Evolutionary conservation across 2,329 filamentous ascomycete genomes (phyloP).

Genomic region (Neofusicoccum kwambonambiense): DNA sequence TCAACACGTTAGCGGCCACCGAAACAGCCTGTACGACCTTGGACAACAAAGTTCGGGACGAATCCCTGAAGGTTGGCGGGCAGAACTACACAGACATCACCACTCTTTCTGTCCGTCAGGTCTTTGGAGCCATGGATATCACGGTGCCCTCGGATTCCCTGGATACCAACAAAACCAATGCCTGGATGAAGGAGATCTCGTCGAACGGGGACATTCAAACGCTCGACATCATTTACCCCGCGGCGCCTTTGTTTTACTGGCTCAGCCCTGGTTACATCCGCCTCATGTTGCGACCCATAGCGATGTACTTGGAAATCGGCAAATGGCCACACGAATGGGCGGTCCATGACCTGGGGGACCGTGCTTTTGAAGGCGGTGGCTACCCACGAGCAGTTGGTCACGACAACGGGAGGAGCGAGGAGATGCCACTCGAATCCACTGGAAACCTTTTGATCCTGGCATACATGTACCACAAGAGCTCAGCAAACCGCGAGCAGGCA

Average conservation of each 20-base stretch:
- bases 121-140: constrained; percentile 42
- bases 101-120: constrained; percentile 41
- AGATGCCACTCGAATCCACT: constrained; percentile 44
- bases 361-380: constrained; percentile 13
- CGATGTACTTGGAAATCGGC: constrained; percentile 42
- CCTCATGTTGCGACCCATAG: constrained; percentile 44
- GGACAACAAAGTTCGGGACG: constrained; percentile 31
- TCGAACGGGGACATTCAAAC: constrained; percentile 46
- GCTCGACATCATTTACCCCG: constrained; percentile 44
- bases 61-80: constrained; percentile 33
- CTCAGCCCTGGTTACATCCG: constrained; percentile 45
- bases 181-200: constrained; percentile 46
- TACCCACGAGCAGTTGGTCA: constrained; percentile 45
- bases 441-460: constrained; percentile 42
- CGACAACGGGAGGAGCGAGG: constrained; percentile 37
- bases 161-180: constrained; percentile 31
- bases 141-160: constrained; percentile 34
- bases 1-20: constrained; percentile 41
- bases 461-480: constrained; percentile 38
- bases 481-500: constrained; percentile 37
- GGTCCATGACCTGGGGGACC: constrained; percentile 42
- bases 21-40: constrained; percentile 32
- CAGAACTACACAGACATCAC: constrained; percentile 44
- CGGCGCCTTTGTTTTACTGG: constrained; percentile 44
- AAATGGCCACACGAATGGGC: constrained; percentile 38